Conservation (phyloP, 2,329 filamentous ascomycete genomes). For the Fusarium dlaminii region DNA sequence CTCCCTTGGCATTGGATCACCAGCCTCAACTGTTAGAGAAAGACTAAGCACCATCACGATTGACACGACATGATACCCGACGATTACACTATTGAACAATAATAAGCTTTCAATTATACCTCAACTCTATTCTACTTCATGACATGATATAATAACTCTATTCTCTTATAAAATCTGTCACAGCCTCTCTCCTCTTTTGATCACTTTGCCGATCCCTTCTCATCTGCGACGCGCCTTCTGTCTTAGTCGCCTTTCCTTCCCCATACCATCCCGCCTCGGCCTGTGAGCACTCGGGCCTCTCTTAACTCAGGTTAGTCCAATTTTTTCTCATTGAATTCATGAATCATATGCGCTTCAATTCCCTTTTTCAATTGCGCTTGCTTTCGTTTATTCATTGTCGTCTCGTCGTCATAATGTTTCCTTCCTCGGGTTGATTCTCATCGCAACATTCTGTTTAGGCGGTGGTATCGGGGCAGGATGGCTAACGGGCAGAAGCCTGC, state of each 20-base stretch:
- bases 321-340: constrained; percentile 9
- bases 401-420: constrained; percentile 25
- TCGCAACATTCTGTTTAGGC: constrained; percentile 44
- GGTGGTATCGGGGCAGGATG: constrained; percentile 45
- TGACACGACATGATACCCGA: constrained; percentile 33
- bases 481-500: constrained; percentile 48
- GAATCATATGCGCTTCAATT: constrained; percentile 6
- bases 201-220: constrained; percentile 27
- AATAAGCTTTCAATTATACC: constrained; percentile 14
- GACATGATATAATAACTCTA: constrained; percentile 25
- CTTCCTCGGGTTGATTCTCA: constrained; percentile 44
- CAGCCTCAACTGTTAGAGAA: constrained; percentile 11
- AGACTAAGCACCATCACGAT: constrained; percentile 29
- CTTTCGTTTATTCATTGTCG: background rate
- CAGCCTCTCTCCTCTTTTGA: background rate
- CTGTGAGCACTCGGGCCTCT: constrained; percentile 31
- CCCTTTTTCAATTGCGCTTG: background rate
- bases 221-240: constrained; percentile 27
- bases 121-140: background rate
- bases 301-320: constrained; percentile 32
- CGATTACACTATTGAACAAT: constrained; percentile 1
- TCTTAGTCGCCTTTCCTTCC: constrained; percentile 37
- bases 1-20: constrained; percentile 13
- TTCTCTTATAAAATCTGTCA: background rate
- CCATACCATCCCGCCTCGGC: constrained; percentile 39